Evolutionary conservation across 208 protist species (phyloP).

Genomic region (Phytomonas sp.): DNA sequence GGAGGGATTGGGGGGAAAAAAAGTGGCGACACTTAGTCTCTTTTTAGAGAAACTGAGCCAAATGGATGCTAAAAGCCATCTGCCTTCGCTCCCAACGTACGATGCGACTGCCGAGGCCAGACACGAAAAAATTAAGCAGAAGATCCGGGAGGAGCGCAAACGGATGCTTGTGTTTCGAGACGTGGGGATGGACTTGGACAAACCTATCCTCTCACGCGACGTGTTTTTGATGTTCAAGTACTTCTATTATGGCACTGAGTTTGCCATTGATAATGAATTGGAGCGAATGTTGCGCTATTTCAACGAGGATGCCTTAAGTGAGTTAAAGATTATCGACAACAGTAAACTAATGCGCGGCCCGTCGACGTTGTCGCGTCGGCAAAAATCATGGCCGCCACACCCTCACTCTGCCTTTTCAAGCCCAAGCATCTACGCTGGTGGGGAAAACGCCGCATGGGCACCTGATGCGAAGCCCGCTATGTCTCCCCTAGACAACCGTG

Average conservation of each 20-base stretch:
- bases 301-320: slow-evolving; percentile 83
- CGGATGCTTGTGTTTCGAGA: slow-evolving; percentile 80
- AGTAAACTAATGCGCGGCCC: slow-evolving; percentile 86
- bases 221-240: slow-evolving; percentile 84
- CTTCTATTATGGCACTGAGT: slow-evolving; percentile 79
- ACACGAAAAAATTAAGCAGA: slow-evolving; percentile 32
- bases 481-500: no score
- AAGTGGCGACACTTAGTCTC: slow-evolving; percentile 12
- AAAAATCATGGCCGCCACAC: slow-evolving; percentile 5
- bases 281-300: slow-evolving; percentile 87
- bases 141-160: slow-evolving; percentile 59
- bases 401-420: background rate
- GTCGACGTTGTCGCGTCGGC: slow-evolving; percentile 36
- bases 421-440: background rate
- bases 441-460: background rate
- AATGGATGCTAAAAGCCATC: slow-evolving; percentile 44
- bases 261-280: slow-evolving; percentile 83
- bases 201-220: slow-evolving; percentile 81
- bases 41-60: slow-evolving; percentile 56
- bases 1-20: background rate
- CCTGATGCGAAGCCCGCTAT: no score
- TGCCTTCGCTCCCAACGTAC: slow-evolving; percentile 41
- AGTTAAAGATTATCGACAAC: slow-evolving; percentile 83
- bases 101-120: slow-evolving; percentile 31
- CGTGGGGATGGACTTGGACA: slow-evolving; percentile 86